Evolutionary conservation across 108 stramenopile species (phyloP), one percentile per base, ranked within the genome.

Genomic region (Craspedostauros australis): DNA sequence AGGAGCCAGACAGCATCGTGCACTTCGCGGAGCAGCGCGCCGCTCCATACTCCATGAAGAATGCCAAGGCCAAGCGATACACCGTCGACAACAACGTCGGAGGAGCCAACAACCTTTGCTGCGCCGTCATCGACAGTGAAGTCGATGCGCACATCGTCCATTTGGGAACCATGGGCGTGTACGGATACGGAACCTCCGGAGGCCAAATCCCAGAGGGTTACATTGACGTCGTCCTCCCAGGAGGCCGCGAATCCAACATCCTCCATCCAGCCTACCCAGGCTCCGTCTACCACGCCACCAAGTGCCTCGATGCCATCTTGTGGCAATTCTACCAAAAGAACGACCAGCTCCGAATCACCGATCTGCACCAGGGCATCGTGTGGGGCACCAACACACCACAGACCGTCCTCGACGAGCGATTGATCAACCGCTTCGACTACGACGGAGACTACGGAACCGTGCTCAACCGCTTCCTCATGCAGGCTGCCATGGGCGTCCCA

Each of bases 281-380:
- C 66, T 86, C 83, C 15, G 87, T 94, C 39, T 96, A 96, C 80
- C 95, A 96, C 56, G 88, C 91, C 39, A 94, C 95, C 57, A 97
- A 95, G 82, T 96, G 95, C 63, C 68, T 96, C 57, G 97, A 98
- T 68, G 97, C 97, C 6, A 68, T 98, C 31, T 58, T 95, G 24
- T 98, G 94, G 85, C 95, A 95, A 77, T 98, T 95, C 62, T 98
- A 98, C 82, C 80, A 92, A 66, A 98, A 96, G 88, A 98, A 98
- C 70, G 95, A 98, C 57, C 69, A 86, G 15, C 82, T 98, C 23
- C 77, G 94, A 24, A 73, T 98, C 39, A 98, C 97, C 31, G 97
- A 98, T 66, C 81, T 98, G 46, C 97, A 98, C 66, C 97, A 98
- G 68, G 97, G 97, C 33, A 98, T 98, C 60, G 97, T 98, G n/a